These are phyloP conservation scores for Nepenthes alata DNA, from an alignment of 179 eudicot species.

Conservation along the genomic window DNA sequence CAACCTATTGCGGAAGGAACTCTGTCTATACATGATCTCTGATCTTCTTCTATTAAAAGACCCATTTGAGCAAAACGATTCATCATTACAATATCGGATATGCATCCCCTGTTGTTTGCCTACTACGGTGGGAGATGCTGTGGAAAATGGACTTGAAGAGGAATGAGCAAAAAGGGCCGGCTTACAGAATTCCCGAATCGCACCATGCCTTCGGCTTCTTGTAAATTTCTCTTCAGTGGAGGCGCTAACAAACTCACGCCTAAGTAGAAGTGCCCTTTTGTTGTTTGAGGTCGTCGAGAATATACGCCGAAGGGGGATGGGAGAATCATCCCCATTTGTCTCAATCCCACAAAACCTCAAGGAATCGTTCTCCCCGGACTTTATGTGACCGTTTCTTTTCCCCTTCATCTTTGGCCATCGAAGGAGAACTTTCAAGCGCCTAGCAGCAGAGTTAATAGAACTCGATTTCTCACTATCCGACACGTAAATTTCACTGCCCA, in stretches of 20 bases:
- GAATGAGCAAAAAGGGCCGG: slow-evolving; percentile 14
- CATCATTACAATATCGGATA: slow-evolving; percentile 3
- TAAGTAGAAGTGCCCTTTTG: slow-evolving; percentile 14
- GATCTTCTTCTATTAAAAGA: slow-evolving; percentile 21
- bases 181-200: slow-evolving; percentile 40
- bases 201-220: slow-evolving; percentile 53
- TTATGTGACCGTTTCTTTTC: slow-evolving; percentile 4
- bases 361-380: slow-evolving; percentile 14
- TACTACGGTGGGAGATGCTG: slow-evolving; percentile 27
- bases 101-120: slow-evolving; percentile 10
- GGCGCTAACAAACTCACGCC: slow-evolving; percentile 34
- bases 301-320: slow-evolving; percentile 43
- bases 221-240: slow-evolving; percentile 44
- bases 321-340: slow-evolving; percentile 14
- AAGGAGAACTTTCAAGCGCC: slow-evolving; percentile 42
- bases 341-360: slow-evolving; percentile 7
- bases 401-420: slow-evolving; percentile 33
- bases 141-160: slow-evolving; percentile 37
- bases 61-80: slow-evolving; percentile 24
- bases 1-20: slow-evolving; percentile 41
- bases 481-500: slow-evolving; percentile 7
- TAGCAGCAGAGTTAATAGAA: slow-evolving; percentile 29
- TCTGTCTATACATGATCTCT: slow-evolving; percentile 17
- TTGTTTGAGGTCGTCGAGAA: slow-evolving; percentile 28
- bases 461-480: slow-evolving; percentile 9